Evolutionary conservation across 306 rosid species (phyloP).

Genomic region (Abrus precatorius): DNA sequence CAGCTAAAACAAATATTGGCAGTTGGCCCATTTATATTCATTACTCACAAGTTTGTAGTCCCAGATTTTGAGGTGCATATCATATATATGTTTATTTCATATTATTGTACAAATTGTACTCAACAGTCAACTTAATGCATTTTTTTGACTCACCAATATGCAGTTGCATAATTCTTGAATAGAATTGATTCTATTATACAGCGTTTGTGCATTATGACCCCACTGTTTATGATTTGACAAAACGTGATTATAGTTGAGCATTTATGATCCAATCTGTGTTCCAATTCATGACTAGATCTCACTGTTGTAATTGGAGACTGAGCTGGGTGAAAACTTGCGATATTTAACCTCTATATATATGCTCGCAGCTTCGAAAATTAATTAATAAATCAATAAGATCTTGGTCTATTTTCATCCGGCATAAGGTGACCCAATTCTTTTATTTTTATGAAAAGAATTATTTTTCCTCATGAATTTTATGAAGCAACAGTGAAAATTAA

Average conservation of each 20-base stretch:
- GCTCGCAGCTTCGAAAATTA: no score
- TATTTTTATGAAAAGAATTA: no score
- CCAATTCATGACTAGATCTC: not conserved
- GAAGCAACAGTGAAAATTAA: not conserved
- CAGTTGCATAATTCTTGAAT: slow-evolving; percentile 52
- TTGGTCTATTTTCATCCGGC: no score
- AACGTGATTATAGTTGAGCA: not conserved
- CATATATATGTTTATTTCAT: slow-evolving; percentile 53
- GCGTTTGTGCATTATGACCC: not conserved
- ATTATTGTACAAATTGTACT: slow-evolving; percentile 67
- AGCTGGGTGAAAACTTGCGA: no score
- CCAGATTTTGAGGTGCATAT: slow-evolving; percentile 70
- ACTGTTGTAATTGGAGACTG: not conserved
- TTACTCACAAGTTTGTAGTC: slow-evolving; percentile 66
- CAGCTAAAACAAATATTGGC: slow-evolving; percentile 52
- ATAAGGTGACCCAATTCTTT: no score
- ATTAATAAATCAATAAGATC: no score
- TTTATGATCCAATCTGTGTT: not conserved
- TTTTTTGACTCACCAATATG: slow-evolving; percentile 40
- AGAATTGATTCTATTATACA: slow-evolving; percentile 45
- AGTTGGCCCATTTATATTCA: slow-evolving; percentile 64
- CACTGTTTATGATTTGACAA: not conserved
- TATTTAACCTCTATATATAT: no score
- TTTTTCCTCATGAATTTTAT: not conserved
- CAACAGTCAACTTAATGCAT: slow-evolving; percentile 51